Evolutionary conservation across 345 rosid genomes (phyloP).

Genomic region (Dipteronia dyeriana): DNA sequence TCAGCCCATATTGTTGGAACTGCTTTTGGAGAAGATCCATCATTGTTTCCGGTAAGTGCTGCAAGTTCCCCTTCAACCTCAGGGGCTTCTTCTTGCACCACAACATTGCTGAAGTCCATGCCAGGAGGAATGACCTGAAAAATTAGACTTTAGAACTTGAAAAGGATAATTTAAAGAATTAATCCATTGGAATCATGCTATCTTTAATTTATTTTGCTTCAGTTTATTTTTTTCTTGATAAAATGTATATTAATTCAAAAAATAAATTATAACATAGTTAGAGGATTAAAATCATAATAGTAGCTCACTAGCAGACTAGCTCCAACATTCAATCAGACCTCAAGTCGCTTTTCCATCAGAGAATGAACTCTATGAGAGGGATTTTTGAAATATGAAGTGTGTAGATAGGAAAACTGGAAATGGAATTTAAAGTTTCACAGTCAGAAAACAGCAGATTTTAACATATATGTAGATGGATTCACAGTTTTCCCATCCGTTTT

Average conservation of each 20-base stretch:
- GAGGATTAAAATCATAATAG: background rate
- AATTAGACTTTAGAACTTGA: slow-evolving; percentile 15
- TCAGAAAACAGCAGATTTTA: background rate
- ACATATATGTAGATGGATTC: slow-evolving; percentile 8
- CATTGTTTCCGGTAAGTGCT: slow-evolving; percentile 52
- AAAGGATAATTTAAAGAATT: slow-evolving; percentile 8
- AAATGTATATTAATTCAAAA: background rate
- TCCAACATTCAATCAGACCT: background rate
- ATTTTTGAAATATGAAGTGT: background rate
- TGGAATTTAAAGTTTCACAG: background rate
- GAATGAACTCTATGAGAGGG: background rate
- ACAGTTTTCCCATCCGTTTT: background rate
- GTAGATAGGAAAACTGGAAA: background rate
- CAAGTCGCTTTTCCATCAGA: background rate
- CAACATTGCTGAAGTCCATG: slow-evolving; percentile 95
- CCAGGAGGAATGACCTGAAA: slow-evolving; percentile 97
- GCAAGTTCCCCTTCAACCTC: slow-evolving; percentile 81
- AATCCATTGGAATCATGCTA: slow-evolving; percentile 8
- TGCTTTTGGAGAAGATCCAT: slow-evolving; percentile 87
- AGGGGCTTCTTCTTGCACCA: slow-evolving; percentile 80
- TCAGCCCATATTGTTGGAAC: slow-evolving; percentile 92
- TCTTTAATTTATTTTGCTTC: background rate
- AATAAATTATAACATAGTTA: too few species aligned
- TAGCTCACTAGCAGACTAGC: background rate
- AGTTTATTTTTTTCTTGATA: background rate